Base-by-base conservation (phyloP, 768 basidiomycete genomes). In the Panaeolus papilionaceus region DNA sequence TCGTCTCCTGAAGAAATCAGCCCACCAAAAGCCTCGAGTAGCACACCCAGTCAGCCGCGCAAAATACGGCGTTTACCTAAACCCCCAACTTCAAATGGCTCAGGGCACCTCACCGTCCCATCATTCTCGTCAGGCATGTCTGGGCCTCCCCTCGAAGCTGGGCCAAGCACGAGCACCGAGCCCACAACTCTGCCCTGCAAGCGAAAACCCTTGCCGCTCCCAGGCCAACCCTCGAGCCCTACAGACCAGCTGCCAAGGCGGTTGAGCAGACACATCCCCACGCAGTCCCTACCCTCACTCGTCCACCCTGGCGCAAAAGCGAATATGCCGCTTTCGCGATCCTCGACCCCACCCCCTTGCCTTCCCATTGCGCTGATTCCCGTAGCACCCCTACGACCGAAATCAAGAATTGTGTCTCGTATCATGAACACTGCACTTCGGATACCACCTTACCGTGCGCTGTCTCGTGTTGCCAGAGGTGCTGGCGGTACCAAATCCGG, bases 41-140 rank as follows among this genome's bases (percentile, higher is more conserved):
- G 26, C 11, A 58, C 20, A 12, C 28, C 54, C 28, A 12, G 28
- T 28, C 54, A 37, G 33, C 54, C 54, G 9, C 54, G 54, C 3
- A 58, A 58, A 58, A 58, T 58, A 16, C 54, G 54, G 6, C 26
- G 54, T 12, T 12, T 58, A 33, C 54, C 54, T 33, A 58, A 58
- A 58, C 54, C 14, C 20, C 54, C 54, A 28, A 58, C 54, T 18
- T 6, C 26, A 33, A 33, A 33, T 33, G 4, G 28, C 26, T 33
- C n/a, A 18, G 47, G 20, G 1, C 54, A 58, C 54, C 11, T 37
- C 26, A 12, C 54, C 1, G 54, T 37, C 6, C 54, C 54, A 1
- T 58, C 54, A 16, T 28, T 58, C 28, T 58, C 54, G 11, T 33
- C 14, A 4, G 54, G 16, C 14, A 58, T 9, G 26, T 28, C 54